A percentile compares a stretch with the other conserved stretches of the same genome.
These are phyloP conservation scores for Chrysoporthe austroafricana DNA, from an alignment of 2,329 filamentous ascomycete genomes.

Conservation along the genomic window DNA sequence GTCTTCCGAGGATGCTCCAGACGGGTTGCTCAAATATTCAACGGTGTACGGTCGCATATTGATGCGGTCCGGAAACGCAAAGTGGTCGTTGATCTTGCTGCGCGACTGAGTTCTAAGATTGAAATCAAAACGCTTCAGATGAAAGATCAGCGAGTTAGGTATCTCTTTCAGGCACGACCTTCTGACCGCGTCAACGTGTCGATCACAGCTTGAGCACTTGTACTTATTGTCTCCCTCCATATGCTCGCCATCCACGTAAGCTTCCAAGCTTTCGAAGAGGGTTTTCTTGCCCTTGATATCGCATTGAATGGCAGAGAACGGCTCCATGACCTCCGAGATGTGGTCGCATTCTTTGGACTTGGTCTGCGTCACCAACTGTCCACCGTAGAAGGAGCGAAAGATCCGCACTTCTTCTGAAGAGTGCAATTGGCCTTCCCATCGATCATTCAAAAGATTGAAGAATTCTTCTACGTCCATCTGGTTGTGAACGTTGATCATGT, in stretches of 20 bases:
- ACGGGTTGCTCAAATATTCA: conserved; percentile 73
- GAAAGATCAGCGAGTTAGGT: conserved; percentile 93
- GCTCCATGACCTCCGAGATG: conserved; percentile 86
- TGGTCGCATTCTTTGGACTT: conserved; percentile 94
- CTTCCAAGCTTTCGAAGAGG: conserved; percentile 84
- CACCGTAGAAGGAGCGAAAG: conserved; percentile 86
- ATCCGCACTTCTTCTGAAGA: conserved; percentile 68
- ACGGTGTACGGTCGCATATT: conserved; percentile 90
- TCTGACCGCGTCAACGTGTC: conserved; percentile 91
- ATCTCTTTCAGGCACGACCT: conserved; percentile 89
- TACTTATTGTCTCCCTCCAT: conserved; percentile 99
- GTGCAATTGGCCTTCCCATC: conserved; percentile 82
- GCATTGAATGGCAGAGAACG: conserved; percentile 93
- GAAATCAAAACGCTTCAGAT: conserved; percentile 87
- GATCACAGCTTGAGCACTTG: conserved; percentile 88
- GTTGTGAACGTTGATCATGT: conserved; percentile 79
- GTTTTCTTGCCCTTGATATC: conserved; percentile 91
- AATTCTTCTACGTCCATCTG: conserved; percentile 99
- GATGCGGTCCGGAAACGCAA: conserved; percentile 81
- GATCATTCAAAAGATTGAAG: conserved; percentile 90
- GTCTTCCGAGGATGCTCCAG: conserved; percentile 64
- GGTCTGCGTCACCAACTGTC: conserved; percentile 90
- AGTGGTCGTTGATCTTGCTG: conserved; percentile 94
- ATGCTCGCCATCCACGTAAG: conserved; percentile 94
- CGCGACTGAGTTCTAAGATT: conserved; percentile 76